Base-by-base conservation (phyloP, 495 filamentous ascomycete species). In the Collariella sp. region DNA sequence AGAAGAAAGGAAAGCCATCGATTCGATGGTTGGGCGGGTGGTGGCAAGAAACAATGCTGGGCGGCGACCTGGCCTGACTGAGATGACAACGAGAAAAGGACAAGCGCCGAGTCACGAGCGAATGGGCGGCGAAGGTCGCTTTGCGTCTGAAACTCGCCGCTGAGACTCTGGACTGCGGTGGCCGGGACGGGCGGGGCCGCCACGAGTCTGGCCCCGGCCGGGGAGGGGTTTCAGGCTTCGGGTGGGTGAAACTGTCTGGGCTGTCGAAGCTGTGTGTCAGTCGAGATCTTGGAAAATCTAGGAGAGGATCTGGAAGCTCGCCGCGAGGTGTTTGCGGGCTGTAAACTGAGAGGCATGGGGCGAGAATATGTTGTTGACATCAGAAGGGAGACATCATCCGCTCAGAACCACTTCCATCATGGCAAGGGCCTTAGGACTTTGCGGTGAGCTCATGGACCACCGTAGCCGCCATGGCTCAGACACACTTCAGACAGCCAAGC, bases 91-190 rank as follows among this genome's bases (percentile, higher is more conserved):
- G 24, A 3, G 10, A 23, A 13, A 50, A 40, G 20, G 5, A n/a
- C 7, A 50, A 41, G 23, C 36, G 48, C 48, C 36, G 24, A 40
- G 48, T 23, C 49, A 31, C 40, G 50, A 39, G 31, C 40, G 50
- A 39, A 40, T 29, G 41, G 41, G 51, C 41, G 41, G 31, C 41
- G 24, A 53, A 44, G 19, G 11, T 31, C n/a, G 15, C 24, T 35
- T 41, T 23, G 15, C 38, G 34, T 43, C 41, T 53, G 51, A 53
- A 53, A 53, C 51, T 31, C 33, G 51, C 39, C 26, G 29, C 39
- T 44, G 39, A 39, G 13, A 34, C 50, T 33, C 26, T 31, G 26
- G 26, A 5, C 38, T 42, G 16, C 35, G 26, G 33, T 12, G 50
- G 50, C 18, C 40, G 40, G 50, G 2, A 13, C 29, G 19, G 31